Evolutionary conservation across 805 yeast species (phyloP).

Genomic region (Candida caryicola): DNA sequence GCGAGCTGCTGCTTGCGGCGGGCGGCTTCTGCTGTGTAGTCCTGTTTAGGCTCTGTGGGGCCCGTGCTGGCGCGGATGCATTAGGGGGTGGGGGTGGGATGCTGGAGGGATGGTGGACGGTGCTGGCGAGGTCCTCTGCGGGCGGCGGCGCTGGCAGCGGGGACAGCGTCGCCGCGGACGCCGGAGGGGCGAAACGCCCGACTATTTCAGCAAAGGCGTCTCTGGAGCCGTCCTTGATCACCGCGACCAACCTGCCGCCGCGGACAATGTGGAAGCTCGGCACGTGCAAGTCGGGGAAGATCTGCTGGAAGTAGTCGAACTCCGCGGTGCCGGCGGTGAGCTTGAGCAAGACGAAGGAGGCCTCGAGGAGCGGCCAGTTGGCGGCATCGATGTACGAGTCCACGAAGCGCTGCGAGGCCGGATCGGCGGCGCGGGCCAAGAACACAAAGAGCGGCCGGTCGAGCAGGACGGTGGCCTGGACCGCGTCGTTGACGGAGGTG

Average conservation of each 20-base stretch:
- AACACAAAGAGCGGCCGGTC: slow-evolving; percentile 25
- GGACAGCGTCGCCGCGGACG: background rate
- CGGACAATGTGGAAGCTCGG: slow-evolving; percentile 61
- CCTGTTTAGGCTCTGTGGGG: too few relatives aligned
- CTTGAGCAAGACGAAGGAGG: slow-evolving; percentile 17
- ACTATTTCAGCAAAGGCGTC: slow-evolving; percentile 26
- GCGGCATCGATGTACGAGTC: background rate
- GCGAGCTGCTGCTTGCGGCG: background rate
- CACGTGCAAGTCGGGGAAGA: slow-evolving; percentile 49
- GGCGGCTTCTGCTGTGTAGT: background rate
- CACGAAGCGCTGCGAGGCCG: background rate
- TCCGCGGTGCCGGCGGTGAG: slow-evolving; percentile 18
- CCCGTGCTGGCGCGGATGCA: too few relatives aligned
- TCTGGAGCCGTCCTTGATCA: slow-evolving; percentile 31
- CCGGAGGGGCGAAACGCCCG: background rate
- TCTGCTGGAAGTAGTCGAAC: slow-evolving; percentile 42
- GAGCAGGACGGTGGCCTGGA: slow-evolving; percentile 14
- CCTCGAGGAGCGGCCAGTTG: background rate
- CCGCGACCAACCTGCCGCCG: slow-evolving; percentile 45
- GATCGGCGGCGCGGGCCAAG: slow-evolving; percentile 7
- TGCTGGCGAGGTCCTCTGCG: background rate
- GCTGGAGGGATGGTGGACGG: background rate
- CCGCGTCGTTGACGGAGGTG: slow-evolving; percentile 24
- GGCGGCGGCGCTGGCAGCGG: background rate
- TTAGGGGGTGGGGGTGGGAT: too few relatives aligned